Conservation (phyloP, 768 basidiomycete genomes). For the Gloeostereum incarnatum region DNA sequence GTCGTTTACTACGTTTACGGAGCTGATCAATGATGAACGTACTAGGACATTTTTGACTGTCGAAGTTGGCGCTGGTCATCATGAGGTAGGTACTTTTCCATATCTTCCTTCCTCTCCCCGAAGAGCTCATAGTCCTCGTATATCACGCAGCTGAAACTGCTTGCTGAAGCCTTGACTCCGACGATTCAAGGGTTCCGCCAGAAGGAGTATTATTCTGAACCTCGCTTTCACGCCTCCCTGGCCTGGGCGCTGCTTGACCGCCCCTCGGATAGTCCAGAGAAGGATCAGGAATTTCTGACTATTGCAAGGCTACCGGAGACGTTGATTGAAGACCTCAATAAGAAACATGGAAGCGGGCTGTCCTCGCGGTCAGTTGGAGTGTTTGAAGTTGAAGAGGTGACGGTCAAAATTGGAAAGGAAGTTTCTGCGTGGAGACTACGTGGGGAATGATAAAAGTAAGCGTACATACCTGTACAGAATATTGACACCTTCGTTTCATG, state of each 20-base stretch:
- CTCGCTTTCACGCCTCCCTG: slow-evolving; percentile 84
- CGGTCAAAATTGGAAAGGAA: slow-evolving; percentile 66
- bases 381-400: slow-evolving; percentile 37
- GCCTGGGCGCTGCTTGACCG: slow-evolving; percentile 82
- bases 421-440: slow-evolving; percentile 34
- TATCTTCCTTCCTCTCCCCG: not conserved
- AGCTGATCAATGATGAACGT: slow-evolving; percentile 70
- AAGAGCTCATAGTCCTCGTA: no score
- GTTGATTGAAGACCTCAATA: slow-evolving; percentile 41
- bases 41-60: slow-evolving; percentile 75
- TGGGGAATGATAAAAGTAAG: not conserved
- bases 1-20: slow-evolving; percentile 66
- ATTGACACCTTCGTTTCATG: no score
- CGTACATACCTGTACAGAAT: no score
- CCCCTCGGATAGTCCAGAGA: no score
- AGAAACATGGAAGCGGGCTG: slow-evolving; percentile 30
- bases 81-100: slow-evolving; percentile 39
- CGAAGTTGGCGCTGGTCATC: slow-evolving; percentile 79
- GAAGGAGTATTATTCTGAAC: slow-evolving; percentile 68
- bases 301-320: slow-evolving; percentile 42
- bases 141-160: slow-evolving; percentile 46
- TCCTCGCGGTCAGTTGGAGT: slow-evolving; percentile 30
- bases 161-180: slow-evolving; percentile 51
- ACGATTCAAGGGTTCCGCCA: slow-evolving; percentile 55
- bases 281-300: slow-evolving; percentile 24